Percentiles rank a stretch among this genome's conserved stretches.
These are phyloP conservation scores for Metschnikowia aberdeeniae DNA, from an alignment of 805 yeast species.

Conservation along the genomic window DNA sequence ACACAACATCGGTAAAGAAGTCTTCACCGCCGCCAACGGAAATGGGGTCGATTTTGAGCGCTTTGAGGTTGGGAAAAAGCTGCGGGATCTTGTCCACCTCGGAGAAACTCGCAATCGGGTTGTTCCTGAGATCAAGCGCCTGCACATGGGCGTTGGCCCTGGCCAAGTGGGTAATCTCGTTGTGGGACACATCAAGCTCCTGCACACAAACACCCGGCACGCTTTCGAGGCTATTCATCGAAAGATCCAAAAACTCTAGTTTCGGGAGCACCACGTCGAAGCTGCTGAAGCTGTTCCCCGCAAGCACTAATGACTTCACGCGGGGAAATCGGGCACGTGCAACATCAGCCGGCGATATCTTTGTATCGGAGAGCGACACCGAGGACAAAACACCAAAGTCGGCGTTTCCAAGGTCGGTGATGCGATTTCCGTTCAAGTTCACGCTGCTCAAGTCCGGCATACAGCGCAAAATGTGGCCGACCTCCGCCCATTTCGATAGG, in stretches of 20 bases:
- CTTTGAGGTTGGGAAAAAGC: constrained; percentile 39
- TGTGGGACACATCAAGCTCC: constrained; percentile 3
- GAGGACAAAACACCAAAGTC: not conserved
- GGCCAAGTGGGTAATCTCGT: constrained; percentile 5
- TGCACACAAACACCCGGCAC: constrained; percentile 4
- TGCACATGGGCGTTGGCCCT: not conserved
- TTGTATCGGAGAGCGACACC: constrained; percentile 22
- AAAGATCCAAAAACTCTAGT: constrained; percentile 21
- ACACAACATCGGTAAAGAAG: constrained; percentile 39
- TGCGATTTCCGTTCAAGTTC: constrained; percentile 53
- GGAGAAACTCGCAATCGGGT: constrained; percentile 44
- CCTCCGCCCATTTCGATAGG: constrained; percentile 13
- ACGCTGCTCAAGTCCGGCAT: constrained; percentile 40
- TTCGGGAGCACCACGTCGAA: constrained; percentile 6
- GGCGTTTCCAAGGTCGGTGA: constrained; percentile 13
- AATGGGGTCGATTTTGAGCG: constrained; percentile 43
- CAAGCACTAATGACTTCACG: constrained; percentile 28
- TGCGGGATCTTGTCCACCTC: constrained; percentile 41
- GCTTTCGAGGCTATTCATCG: constrained; percentile 38
- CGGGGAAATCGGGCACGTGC: constrained; percentile 30
- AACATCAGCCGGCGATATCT: constrained; percentile 17
- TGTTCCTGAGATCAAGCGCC: constrained; percentile 49
- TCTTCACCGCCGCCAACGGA: constrained; percentile 20
- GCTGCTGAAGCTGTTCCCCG: constrained; percentile 30
- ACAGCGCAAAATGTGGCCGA: constrained; percentile 33